Base-by-base conservation (phyloP, 208 protist genomes). In the Crithidia sp. region DNA sequence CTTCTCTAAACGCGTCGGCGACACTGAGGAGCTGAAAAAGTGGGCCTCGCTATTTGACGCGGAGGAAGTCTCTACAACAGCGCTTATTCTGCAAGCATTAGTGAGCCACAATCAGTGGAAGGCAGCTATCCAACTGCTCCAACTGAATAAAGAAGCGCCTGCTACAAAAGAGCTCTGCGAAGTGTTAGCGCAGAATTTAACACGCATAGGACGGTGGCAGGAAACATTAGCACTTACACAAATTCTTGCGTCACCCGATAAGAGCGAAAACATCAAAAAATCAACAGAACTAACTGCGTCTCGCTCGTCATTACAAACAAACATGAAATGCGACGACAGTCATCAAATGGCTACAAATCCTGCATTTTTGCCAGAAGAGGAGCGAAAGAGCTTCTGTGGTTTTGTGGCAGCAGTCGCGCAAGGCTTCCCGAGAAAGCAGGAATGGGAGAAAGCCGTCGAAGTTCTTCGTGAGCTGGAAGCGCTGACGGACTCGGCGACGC, bases 71-170 rank as follows among this genome's bases (percentile, higher is more conserved):
- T 85, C 88, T 4, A 71, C 85, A 12, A 87, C 77, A 37, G 56
- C 85, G 10, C 72, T 93, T 28, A 72, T 93, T 73, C 76, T 93
- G 14, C 88, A 90, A 62, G 88, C 88, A 3, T 75, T 93, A 41
- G 81, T 93, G 45, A 79, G 67, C 19, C 88, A 90, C 59, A 71
- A 86, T 52, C 59, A 87, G 41, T 93, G 88, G 88, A 44, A 72
- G 17, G 86, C 77, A 0, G 88, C 88, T 7, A 62, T 93, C 10
- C 69, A 80, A 19, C 49, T 93, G 17, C 81, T 86, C 52, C 52
- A 73, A 47, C 78, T 85, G 10, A 87, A 90, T 28, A 71, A 59
- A 7, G 83, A 84, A 52, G 65, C 67, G 8, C 37, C 53, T 5
- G 43, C 67, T 2, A 52, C 63, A 3, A 54, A 64, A 6, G 73